Percentiles rank a stretch among this genome's conserved stretches.
Evolutionary conservation across 495 filamentous ascomycete genomes (phyloP).

Genomic region (Terfezia claveryi): DNA sequence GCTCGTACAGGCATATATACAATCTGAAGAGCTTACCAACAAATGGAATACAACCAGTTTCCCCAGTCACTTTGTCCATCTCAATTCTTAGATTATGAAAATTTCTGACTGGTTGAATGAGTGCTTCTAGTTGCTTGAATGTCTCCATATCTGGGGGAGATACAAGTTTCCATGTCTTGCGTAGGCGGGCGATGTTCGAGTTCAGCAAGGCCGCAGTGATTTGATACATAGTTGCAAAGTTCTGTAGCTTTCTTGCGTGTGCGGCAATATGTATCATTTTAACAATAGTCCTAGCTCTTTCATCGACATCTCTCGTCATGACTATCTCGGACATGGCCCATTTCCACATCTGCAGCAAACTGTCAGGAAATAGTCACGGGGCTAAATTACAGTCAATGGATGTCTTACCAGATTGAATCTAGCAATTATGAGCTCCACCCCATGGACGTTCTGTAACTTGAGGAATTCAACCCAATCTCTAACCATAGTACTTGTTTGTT

Average conservation of each 20-base stretch:
- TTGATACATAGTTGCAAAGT: conserved; percentile 93
- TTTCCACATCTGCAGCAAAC: conserved; percentile 45
- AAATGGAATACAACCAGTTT: conserved; percentile 88
- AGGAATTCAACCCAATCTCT: conserved; percentile 88
- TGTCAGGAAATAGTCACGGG: not conserved
- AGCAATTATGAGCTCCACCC: conserved; percentile 87
- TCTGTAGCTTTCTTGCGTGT: conserved; percentile 64
- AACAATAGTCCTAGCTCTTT: conserved; percentile 61
- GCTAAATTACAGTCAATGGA: not conserved
- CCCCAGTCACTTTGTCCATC: conserved; percentile 59
- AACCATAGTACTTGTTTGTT: conserved; percentile 36
- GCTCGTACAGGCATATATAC: no score
- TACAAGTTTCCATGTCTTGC: conserved; percentile 62
- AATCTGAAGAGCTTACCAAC: conserved; percentile 38
- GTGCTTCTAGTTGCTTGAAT: conserved; percentile 56
- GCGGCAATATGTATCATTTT: conserved; percentile 85
- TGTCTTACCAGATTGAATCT: conserved; percentile 55
- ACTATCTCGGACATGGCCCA: conserved; percentile 88
- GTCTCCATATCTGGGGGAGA: conserved; percentile 44
- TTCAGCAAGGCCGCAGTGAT: conserved; percentile 77
- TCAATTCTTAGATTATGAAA: conserved; percentile 75
- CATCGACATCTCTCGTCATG: conserved; percentile 57
- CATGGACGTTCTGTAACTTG: conserved; percentile 52
- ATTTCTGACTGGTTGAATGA: conserved; percentile 75
- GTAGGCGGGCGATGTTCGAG: conserved; percentile 53